Base-by-base conservation (phyloP, 1,284 basidiomycete genomes). In the Mycena sp. region DNA sequence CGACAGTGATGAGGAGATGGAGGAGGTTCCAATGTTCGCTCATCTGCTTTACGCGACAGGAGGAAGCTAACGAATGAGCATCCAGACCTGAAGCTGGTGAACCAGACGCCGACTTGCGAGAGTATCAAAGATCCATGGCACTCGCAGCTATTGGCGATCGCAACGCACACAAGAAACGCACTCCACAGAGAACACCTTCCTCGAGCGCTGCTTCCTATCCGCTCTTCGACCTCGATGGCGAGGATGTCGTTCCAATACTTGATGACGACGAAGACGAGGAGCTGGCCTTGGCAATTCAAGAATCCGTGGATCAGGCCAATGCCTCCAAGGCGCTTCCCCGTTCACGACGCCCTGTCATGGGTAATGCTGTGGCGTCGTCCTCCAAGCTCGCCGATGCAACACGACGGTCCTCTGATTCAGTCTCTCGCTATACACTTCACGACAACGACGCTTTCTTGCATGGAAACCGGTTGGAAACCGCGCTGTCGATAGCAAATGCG, bases 11-110 rank as follows among this genome's bases (percentile, higher is more conserved):
- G 84, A 83, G 55, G 88, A 90, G 45, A 92, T 92, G 87, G 92
- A 94, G 71, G 90, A 93, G 73, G 85, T 94, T 26, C 69, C 76
- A 50, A 87, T 91, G 92, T 92, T 77, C 71, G 87, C 74, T 23
- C 54, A 17, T 11, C 52, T 48, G 16, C 32, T 44, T 40, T 21
- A 43, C 32, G 19, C 48, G 16, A 45, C 37, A 29, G 35, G 25
- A n/a, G 19, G 40, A 30, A 21, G 11, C 21, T 68, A 28, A 58
- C 59, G 56, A 29, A 32, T 25, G 11, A n/a, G 44, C 29, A 53
- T 46, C 16, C 32, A 67, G 61, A 53, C 64, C 40, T 41, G 68
- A 84, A 81, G 69, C 73, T 81, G 58, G 71, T 65, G 19, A 51
- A 70, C 49, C 77, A 21, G 92, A 94, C 73, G 79, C 85, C 4